Evolutionary conservation across 805 yeast genomes (phyloP).

Genomic region (Schwanniomyces vanrijiae): DNA sequence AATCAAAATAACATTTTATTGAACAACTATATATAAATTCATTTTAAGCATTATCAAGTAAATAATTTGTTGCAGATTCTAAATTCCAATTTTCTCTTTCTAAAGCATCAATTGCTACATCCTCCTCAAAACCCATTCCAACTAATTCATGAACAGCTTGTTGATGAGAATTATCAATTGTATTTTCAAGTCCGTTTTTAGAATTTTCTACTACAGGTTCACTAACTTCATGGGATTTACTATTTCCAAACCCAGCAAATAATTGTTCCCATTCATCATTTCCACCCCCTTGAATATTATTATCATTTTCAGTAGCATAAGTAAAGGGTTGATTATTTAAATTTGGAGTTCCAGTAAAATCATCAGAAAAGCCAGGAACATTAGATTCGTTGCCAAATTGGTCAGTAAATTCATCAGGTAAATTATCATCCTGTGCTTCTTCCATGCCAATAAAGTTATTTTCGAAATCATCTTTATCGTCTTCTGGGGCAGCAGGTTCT

Average conservation of each 20-base stretch:
- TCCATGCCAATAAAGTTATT: slow-evolving; percentile 41
- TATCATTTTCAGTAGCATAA: slow-evolving; percentile 4
- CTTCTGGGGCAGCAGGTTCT: slow-evolving; percentile 29
- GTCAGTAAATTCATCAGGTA: slow-evolving; percentile 28
- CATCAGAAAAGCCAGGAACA: slow-evolving; percentile 24
- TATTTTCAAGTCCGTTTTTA: slow-evolving; percentile 8
- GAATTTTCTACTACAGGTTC: not conserved
- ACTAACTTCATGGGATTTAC: slow-evolving; percentile 11
- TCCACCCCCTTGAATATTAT: slow-evolving; percentile 4
- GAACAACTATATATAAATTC: not conserved
- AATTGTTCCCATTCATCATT: slow-evolving; percentile 90
- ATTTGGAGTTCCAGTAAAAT: slow-evolving; percentile 28
- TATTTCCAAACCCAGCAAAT: slow-evolving; percentile 83
- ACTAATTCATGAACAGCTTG: slow-evolving; percentile 73
- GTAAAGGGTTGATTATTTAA: not conserved
- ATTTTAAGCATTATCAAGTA: slow-evolving; percentile 66
- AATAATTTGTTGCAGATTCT: slow-evolving; percentile 82
- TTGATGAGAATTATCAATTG: slow-evolving; percentile 34
- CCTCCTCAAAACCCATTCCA: slow-evolving; percentile 84
- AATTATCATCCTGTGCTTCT: slow-evolving; percentile 29
- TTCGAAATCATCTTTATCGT: slow-evolving; percentile 29
- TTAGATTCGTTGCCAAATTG: slow-evolving; percentile 24
- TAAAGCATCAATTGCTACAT: slow-evolving; percentile 67
- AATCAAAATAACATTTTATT: not conserved
- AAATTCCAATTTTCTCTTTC: slow-evolving; percentile 69